A percentile compares a stretch with the other conserved stretches of the same genome.
These are phyloP conservation scores for Penicillium crustosum DNA, from an alignment of 2,329 filamentous ascomycete genomes.

Conservation along the genomic window DNA sequence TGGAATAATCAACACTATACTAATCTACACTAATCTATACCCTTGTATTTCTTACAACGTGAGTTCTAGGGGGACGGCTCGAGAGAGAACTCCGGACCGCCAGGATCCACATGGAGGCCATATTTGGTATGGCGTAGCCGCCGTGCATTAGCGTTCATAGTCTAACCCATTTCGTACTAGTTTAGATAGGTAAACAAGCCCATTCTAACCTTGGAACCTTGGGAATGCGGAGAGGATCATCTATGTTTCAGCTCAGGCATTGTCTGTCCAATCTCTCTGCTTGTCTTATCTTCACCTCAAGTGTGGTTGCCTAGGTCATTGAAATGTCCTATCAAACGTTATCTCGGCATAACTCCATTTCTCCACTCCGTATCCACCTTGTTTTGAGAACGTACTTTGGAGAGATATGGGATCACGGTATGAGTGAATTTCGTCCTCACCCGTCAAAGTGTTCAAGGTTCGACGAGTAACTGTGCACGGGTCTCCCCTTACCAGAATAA, in stretches of 20 bases:
- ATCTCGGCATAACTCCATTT: not conserved
- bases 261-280: not conserved
- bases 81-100: not conserved
- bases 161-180: not conserved
- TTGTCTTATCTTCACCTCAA: not conserved
- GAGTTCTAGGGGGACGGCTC: not conserved
- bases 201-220: not conserved
- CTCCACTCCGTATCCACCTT: not conserved
- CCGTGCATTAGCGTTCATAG: slow-evolving; percentile 5
- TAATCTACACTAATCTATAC: too few species aligned
- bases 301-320: not conserved
- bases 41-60: not conserved
- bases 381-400: not conserved
- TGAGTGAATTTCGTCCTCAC: not conserved
- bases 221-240: not conserved
- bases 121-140: slow-evolving; percentile 13
- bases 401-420: not conserved
- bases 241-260: not conserved
- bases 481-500: not conserved
- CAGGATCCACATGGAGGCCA: not conserved
- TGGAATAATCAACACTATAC: not conserved
- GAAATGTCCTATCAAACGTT: not conserved
- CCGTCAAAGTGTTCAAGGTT: not conserved
- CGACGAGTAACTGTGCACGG: not conserved
- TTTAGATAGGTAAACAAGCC: not conserved